A percentile compares a stretch with the other conserved stretches of the same genome.
Evolutionary conservation across 2,329 filamentous ascomycete species (phyloP).

Genomic region (Ophiostoma novo-ulmi): DNA sequence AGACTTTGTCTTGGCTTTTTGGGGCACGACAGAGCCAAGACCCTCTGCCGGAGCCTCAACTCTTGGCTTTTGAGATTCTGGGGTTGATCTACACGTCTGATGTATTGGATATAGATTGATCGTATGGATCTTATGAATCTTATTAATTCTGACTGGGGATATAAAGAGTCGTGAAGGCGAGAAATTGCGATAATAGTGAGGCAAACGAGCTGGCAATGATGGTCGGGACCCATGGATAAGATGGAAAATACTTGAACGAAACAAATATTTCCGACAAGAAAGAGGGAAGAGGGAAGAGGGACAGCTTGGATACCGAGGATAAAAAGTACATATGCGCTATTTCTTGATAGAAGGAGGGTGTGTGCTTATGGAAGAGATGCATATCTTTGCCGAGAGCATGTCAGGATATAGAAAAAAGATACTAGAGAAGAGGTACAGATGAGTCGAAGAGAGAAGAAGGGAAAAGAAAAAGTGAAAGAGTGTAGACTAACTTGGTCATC

Average conservation of each 20-base stretch:
- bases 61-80: slow-evolving; percentile 5
- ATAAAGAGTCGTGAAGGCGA: not conserved
- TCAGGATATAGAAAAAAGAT: not conserved
- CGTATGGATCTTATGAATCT: not conserved
- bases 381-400: not conserved
- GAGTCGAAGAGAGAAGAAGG: not conserved
- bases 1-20: slow-evolving; percentile 3
- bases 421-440: not conserved
- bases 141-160: not conserved
- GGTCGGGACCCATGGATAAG: too few relatives aligned
- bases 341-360: not conserved
- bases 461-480: not conserved
- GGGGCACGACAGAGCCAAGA: slow-evolving; percentile 12
- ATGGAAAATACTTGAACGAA: not conserved
- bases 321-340: not conserved
- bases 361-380: not conserved
- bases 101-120: not conserved
- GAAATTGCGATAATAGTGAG: too few relatives aligned
- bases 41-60: slow-evolving; percentile 1
- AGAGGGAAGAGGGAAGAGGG: not conserved
- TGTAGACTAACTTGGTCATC: not conserved
- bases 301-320: not conserved
- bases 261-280: not conserved
- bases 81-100: not conserved
- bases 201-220: too few relatives aligned